Evolutionary conservation across 495 filamentous ascomycete species (phyloP).

Genomic region (Aspergillus bertholletiae): DNA sequence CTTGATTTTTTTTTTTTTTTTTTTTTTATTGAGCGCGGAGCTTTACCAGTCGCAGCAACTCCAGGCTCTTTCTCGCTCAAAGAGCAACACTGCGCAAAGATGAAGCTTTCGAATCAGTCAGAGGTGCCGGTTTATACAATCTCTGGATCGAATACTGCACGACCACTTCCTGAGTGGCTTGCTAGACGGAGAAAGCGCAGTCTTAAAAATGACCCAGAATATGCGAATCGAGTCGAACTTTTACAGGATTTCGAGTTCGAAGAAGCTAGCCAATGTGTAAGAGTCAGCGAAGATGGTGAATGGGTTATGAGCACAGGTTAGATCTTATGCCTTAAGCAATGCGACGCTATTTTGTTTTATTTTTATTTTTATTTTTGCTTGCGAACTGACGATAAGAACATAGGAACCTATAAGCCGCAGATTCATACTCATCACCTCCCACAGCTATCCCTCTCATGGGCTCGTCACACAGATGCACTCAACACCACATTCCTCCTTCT

Average conservation of each 20-base stretch:
- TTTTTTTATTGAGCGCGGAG: not conserved
- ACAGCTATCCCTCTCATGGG: conserved; percentile 86
- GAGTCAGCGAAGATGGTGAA: conserved; percentile 91
- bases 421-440: conserved; percentile 94
- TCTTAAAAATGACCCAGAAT: conserved; percentile 89
- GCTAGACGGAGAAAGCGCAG: conserved; percentile 87
- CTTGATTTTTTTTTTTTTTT: conserved; percentile 16
- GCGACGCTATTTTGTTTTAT: not conserved
- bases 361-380: no score
- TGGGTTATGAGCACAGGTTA: conserved; percentile 97
- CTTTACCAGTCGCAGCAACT: not conserved
- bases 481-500: conserved; percentile 91
- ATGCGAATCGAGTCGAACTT: conserved; percentile 88
- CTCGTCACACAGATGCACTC: conserved; percentile 88
- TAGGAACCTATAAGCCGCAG: conserved; percentile 89
- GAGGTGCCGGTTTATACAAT: conserved; percentile 95
- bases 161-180: conserved; percentile 94
- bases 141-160: conserved; percentile 83
- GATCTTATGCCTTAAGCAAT: conserved; percentile 8
- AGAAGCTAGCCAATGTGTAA: conserved; percentile 90
- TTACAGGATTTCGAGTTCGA: conserved; percentile 98
- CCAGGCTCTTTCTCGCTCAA: not conserved
- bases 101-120: conserved; percentile 88
- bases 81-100: conserved; percentile 29
- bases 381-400: conserved; percentile 10